These are phyloP conservation scores for Lentinula detonsa DNA, from an alignment of 768 basidiomycete species.

Conservation along the genomic window DNA sequence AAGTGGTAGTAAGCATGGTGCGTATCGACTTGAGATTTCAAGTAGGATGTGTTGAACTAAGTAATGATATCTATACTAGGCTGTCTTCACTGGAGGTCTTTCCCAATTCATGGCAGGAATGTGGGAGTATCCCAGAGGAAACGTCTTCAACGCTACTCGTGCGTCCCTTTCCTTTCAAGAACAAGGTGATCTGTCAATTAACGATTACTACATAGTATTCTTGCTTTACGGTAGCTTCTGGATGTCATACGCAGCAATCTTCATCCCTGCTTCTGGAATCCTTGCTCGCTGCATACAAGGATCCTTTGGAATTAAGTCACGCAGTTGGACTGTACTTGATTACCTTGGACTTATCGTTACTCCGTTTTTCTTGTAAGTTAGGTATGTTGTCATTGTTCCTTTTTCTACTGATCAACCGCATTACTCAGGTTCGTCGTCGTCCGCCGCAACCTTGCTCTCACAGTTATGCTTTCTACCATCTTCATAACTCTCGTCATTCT, in stretches of 20 bases:
- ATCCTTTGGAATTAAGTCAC: constrained; percentile 27
- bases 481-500: constrained; percentile 1
- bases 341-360: constrained; percentile 66
- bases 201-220: constrained; percentile 41
- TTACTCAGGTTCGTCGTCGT: neutral
- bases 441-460: neutral
- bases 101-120: constrained; percentile 76
- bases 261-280: constrained; percentile 63
- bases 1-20: constrained; percentile 70
- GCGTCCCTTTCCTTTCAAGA: constrained; percentile 14
- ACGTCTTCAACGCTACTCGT: constrained; percentile 65
- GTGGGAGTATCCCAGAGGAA: constrained; percentile 65
- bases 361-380: constrained; percentile 51
- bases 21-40: neutral
- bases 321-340: constrained; percentile 66
- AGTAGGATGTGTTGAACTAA: neutral
- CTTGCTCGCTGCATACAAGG: constrained; percentile 41
- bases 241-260: constrained; percentile 69
- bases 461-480: neutral
- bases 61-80: neutral
- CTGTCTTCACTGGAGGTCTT: constrained; percentile 68
- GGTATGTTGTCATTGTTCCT: neutral
- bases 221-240: constrained; percentile 74
- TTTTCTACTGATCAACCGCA: neutral
- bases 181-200: neutral